Percentiles rank a stretch among this genome's conserved stretches.
These are phyloP conservation scores for Dentiscutata heterogama DNA, from an alignment of 371 early-diverging fungal species.

Conservation along the genomic window DNA sequence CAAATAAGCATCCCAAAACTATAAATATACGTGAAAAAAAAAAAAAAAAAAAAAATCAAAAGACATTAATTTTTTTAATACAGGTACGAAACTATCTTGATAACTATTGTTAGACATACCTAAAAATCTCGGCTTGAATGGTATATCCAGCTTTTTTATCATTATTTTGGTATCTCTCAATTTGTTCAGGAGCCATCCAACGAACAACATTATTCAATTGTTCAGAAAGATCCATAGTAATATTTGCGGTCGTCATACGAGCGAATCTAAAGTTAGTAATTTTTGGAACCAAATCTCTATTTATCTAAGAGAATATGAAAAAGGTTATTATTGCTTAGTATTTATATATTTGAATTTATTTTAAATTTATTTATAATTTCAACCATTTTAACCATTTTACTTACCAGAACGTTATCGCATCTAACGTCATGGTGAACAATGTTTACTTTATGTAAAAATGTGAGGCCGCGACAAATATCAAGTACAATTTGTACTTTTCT, in stretches of 20 bases:
- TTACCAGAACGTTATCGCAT: constrained; percentile 20
- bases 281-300: neutral
- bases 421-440: constrained; percentile 29
- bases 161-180: neutral
- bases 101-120: neutral
- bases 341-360: too few species aligned
- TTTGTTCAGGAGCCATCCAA: constrained; percentile 40
- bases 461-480: constrained; percentile 37
- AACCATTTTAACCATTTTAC: too few species aligned
- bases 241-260: neutral
- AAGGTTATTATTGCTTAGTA: too few species aligned
- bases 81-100: neutral
- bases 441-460: neutral
- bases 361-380: too few species aligned
- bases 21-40: neutral
- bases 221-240: neutral
- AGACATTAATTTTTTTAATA: neutral
- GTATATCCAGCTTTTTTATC: neutral
- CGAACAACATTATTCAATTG: neutral
- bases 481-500: constrained; percentile 15
- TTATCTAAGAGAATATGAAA: neutral
- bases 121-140: constrained; percentile 20
- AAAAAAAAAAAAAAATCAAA: too few species aligned
- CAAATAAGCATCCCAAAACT: too few species aligned
- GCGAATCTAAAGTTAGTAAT: constrained; percentile 27